Evolutionary conservation across 2,329 filamentous ascomycete genomes (phyloP), one percentile per base, ranked within the genome.

Genomic region (Pseudocercospora musae): DNA sequence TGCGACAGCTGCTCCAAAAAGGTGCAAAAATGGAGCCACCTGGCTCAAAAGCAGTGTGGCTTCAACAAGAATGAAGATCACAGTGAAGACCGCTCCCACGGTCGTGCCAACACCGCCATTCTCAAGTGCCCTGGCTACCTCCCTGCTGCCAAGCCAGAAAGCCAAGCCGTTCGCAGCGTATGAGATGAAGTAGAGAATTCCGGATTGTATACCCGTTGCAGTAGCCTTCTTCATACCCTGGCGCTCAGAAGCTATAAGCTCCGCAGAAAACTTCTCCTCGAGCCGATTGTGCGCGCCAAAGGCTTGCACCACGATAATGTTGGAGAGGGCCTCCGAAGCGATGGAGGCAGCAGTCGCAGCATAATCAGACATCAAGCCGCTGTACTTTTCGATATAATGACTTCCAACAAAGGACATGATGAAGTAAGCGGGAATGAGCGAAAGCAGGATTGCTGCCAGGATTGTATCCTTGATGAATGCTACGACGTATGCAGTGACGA

Each of bases 111-210:
- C 21, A 25, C 46, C 46, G 11, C 46, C 46, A 13, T 27, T 49
- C 21, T 49, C 46, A 18, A 49, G 23, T 49, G 46, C 21, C 46
- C 21, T 49, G 11, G 80, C 80, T 44, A 87, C 80, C 58, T 81
- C 81, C 40, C 77, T 79, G 64, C 84, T 87, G 53, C 87, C 87
- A 71, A 88, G 82, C 85, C 86, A 89, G 70, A 88, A 89, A 0
- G 87, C 85, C 18, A 90, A 77, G 1, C 85, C 85, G 70, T 89
- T 89, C 6, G 85, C 85, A 3, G 85, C 81, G 66, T 88, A 89
- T 5, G 86, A 84, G 65, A 89, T 84, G 64, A 89, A 89, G 71
- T 88, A 89, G 8, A 89, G 76, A 18, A 83, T 73, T 4, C 87
- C 86, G 11, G 85, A 80, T 69, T 88, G 85, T 0, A 83, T 72